A percentile compares a stretch with the other conserved stretches of the same genome.
phyloP scores from a whole-genome alignment of 2,329 filamentous ascomycete genomes.

The Monosporascus cannonballus region DNA sequence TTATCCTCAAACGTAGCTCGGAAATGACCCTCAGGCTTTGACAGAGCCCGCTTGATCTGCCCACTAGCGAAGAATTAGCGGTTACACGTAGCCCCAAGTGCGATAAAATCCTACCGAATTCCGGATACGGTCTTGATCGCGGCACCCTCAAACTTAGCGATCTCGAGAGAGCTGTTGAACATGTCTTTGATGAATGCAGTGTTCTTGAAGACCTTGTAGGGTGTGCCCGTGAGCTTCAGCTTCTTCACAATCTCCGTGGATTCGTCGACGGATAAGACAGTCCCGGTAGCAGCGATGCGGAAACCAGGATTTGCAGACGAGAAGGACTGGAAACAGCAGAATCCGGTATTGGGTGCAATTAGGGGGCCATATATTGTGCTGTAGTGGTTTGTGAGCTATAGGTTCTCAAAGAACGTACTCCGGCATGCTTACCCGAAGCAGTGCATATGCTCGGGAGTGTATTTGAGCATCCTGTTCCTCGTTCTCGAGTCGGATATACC shows the following conservation, averaged over 20 bases:
- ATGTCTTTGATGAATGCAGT: slow-evolving; percentile 98
- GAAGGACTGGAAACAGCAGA: slow-evolving; percentile 88
- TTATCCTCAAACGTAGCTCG: slow-evolving; percentile 98
- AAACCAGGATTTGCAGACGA: slow-evolving; percentile 82
- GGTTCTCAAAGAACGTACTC: neutral
- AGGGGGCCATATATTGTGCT: slow-evolving; percentile 86
- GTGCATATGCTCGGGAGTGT: slow-evolving; percentile 98
- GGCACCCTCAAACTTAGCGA: slow-evolving; percentile 97
- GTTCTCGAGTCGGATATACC: slow-evolving; percentile 83
- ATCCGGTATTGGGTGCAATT: slow-evolving; percentile 91
- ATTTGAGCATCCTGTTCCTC: slow-evolving; percentile 96
- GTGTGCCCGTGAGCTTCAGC: slow-evolving; percentile 87
- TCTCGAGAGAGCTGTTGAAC: slow-evolving; percentile 89
- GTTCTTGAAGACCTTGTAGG: slow-evolving; percentile 99
- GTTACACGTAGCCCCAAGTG: no score
- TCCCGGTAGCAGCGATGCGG: slow-evolving; percentile 88
- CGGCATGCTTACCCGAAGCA: slow-evolving; percentile 59
- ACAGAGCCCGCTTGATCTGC: slow-evolving; percentile 93
- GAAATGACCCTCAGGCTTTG: slow-evolving; percentile 92
- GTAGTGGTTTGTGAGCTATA: neutral
- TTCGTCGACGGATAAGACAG: slow-evolving; percentile 90
- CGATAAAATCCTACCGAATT: slow-evolving; percentile 44
- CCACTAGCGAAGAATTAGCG: slow-evolving; percentile 38
- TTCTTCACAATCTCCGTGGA: slow-evolving; percentile 98
- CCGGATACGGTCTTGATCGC: slow-evolving; percentile 94